These are phyloP conservation scores for Penicillium atrosanguineum DNA, from an alignment of 495 filamentous ascomycete genomes.

Conservation along the genomic window DNA sequence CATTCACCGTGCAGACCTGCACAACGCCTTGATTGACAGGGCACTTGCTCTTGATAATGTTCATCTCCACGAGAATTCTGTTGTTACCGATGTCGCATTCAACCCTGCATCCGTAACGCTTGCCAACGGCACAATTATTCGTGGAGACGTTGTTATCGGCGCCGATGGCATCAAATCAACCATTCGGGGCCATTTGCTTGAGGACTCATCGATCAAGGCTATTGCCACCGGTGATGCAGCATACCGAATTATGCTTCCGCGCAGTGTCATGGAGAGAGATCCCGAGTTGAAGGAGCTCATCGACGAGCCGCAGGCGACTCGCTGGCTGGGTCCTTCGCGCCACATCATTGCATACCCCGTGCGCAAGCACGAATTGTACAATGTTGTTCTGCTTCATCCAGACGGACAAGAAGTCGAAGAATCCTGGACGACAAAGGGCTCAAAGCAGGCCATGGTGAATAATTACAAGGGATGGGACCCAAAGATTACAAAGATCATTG, in stretches of 20 bases:
- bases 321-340: slow-evolving; percentile 43
- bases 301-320: slow-evolving; percentile 37
- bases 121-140: slow-evolving; percentile 30
- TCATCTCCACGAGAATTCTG: slow-evolving; percentile 33
- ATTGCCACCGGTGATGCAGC: slow-evolving; percentile 44
- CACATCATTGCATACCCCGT: slow-evolving; percentile 48
- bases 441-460: slow-evolving; percentile 42
- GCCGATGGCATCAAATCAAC: slow-evolving; percentile 50
- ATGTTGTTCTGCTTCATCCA: slow-evolving; percentile 43
- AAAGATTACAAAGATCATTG: slow-evolving; percentile 35
- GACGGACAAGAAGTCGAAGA: slow-evolving; percentile 37
- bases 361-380: slow-evolving; percentile 42
- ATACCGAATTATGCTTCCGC: slow-evolving; percentile 42
- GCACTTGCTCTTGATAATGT: slow-evolving; percentile 37
- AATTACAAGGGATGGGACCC: slow-evolving; percentile 40
- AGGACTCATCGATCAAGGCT: slow-evolving; percentile 26
- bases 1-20: slow-evolving; percentile 45
- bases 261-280: slow-evolving; percentile 36
- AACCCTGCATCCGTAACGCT: slow-evolving; percentile 32
- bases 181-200: slow-evolving; percentile 31
- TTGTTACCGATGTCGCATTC: slow-evolving; percentile 32
- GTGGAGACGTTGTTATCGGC: slow-evolving; percentile 42
- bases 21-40: slow-evolving; percentile 39
- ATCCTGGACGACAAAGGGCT: slow-evolving; percentile 43
- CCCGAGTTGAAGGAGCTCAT: slow-evolving; percentile 34